Evolutionary conservation across 345 rosid species (phyloP), one percentile per base, ranked within the genome.

Genomic region (Psidium friedrichsthalianum): DNA sequence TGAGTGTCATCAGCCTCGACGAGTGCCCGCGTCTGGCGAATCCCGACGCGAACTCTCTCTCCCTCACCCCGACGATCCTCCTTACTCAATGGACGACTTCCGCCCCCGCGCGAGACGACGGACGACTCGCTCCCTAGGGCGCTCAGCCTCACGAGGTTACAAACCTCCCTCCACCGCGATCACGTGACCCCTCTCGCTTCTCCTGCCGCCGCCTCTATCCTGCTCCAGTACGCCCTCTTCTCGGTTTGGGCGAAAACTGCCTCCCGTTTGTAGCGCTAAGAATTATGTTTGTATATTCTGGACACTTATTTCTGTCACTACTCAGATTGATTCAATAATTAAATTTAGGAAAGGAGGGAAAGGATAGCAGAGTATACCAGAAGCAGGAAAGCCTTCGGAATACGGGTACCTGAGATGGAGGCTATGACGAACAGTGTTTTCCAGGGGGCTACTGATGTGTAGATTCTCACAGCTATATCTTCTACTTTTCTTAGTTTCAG

Each of bases 301-400:
- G 82, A 18, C 15, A 22, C 14, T 5, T 78, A 8, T 42, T 82
- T 24, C 24, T 27, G 3, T 32, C 11, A 69, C 78, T 32, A 5
- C 78, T 69, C 78, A 32, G 78, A 36, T 36, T 36, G 80, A 36
- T 36, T 5, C 47, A 18, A 69, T 36, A 8, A 69, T 82, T 21
- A 8, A 27, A 69, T 47, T 57, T 85, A 94, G 98, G 88, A 2
- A 96, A 94, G 85, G 91, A 94, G 83, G 88, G 93, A 49, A 92
- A 89, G 93, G 93, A 93, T 95, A 21, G 93, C 94, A 11, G 96
- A 94, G 86, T 95, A 95, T 95, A 95, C 93, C 89, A 94, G 90
- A 92, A 92, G 89, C 98, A 96, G 98, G 93, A 94, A 85, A 91
- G 89, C 86, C 98, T 96, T n/a, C n/a, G n/a, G n/a, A n/a, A n/a